phyloP scores from a whole-genome alignment of 192 early-diverging fungal genomes.

The Mortierella alpina region DNA sequence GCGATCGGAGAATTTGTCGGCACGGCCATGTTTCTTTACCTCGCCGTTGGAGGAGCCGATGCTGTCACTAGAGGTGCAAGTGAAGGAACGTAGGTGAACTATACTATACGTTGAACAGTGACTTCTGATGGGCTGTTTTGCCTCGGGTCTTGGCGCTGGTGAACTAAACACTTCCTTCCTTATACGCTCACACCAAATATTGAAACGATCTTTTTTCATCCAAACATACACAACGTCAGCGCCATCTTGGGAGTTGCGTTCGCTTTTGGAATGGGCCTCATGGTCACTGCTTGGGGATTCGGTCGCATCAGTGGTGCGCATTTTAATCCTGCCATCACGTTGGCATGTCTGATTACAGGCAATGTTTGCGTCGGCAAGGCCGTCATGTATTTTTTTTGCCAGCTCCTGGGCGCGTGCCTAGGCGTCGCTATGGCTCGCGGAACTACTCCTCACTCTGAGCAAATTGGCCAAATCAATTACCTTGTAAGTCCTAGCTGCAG shows the following conservation, averaged over 20 bases:
- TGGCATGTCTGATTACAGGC: conserved; percentile 63
- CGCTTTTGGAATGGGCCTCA: conserved; percentile 59
- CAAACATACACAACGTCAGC: background rate
- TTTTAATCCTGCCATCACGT: conserved; percentile 71
- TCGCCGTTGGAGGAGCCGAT: conserved; percentile 55
- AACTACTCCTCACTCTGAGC: conserved; percentile 3
- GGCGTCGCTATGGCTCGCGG: conserved; percentile 54
- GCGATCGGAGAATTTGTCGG: conserved; percentile 54
- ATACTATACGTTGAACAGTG: background rate
- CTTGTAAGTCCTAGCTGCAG: conserved; percentile 4
- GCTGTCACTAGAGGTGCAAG: conserved; percentile 19
- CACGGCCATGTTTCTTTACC: conserved; percentile 51
- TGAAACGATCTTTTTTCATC: too few species aligned
- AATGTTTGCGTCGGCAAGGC: conserved; percentile 50
- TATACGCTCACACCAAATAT: too few species aligned
- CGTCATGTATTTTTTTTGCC: conserved; percentile 63
- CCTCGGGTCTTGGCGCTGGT: background rate
- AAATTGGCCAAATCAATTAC: conserved; percentile 14
- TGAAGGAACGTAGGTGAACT: conserved; percentile 28
- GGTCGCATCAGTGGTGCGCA: conserved; percentile 66
- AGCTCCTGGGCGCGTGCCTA: conserved; percentile 63
- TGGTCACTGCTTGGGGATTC: conserved; percentile 57
- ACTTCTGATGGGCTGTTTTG: background rate
- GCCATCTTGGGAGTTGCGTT: conserved; percentile 49
- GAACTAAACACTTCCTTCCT: too few species aligned